Evolutionary conservation across 2,329 filamentous ascomycete species (phyloP).

Genomic region (Xylariaceae sp.): DNA sequence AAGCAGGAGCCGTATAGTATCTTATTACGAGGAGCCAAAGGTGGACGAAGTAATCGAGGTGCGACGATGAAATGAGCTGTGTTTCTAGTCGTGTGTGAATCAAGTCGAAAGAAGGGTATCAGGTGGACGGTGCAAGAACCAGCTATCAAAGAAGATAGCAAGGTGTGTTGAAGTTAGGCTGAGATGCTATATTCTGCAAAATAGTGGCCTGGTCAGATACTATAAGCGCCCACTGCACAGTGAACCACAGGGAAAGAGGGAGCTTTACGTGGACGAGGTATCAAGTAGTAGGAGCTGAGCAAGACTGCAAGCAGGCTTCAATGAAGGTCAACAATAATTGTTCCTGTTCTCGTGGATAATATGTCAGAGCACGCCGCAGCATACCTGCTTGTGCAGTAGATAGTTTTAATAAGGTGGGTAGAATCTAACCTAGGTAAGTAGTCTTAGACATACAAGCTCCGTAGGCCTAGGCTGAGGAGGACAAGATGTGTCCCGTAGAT

Average conservation of each 20-base stretch:
- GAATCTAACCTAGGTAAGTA: no score
- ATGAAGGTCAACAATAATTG: conserved; percentile 2
- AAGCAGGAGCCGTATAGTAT: background rate
- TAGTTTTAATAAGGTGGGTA: no score
- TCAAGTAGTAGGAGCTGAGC: background rate
- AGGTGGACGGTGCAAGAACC: background rate
- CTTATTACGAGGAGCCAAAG: background rate
- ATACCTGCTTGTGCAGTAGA: no score
- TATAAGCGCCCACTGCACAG: background rate
- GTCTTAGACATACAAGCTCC: no score
- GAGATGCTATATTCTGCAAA: conserved; percentile 1
- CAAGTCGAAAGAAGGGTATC: background rate
- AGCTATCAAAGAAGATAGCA: background rate
- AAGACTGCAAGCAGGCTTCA: background rate
- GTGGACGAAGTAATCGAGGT: background rate
- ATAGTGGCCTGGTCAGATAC: background rate
- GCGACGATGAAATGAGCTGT: background rate
- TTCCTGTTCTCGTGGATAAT: background rate
- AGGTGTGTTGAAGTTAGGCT: no score
- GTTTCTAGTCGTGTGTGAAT: no score
- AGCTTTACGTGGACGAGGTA: background rate
- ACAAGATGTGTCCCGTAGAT: no score
- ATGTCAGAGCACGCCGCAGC: no score
- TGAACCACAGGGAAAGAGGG: background rate
- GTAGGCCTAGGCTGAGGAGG: no score